Base-by-base conservation (phyloP, 2,329 filamentous ascomycete genomes). In the Fusarium sarcochroum region DNA sequence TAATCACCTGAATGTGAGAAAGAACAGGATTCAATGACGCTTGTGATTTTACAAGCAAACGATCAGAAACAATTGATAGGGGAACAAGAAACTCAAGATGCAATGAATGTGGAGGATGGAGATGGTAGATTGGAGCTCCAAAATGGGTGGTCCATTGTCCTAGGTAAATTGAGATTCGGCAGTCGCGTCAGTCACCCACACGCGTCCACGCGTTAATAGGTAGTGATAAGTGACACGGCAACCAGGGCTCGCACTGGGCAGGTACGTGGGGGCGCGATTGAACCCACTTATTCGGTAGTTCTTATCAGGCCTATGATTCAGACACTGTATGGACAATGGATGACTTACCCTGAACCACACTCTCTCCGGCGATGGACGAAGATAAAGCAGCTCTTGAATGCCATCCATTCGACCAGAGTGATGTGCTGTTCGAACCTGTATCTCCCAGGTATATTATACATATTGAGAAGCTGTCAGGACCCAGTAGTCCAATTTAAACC, bases 151-250 rank as follows among this genome's bases (percentile, higher is more conserved):
- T 7, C 13, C 20, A 56, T 44, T 49, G 32, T 48, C 51, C 17
- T 8, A 23, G 30, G n/a, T 45, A 60, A 52, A 59, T 54, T 40
- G 38, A 35, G 7, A 46, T 35, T 30, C 30, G 49, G 62, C 20
- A 58, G 57, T 65, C 70, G 70, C 72, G 71, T 73, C 70, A 58
- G 27, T 30, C 57, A 37, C 47, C 50, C 49, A 52, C 57, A 58
- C 72, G 70, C 72, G 72, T 70, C 61, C 49, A 70, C 72, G 72
- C 72, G 72, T 74, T 66, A 70, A 74, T 66, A 63, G 63, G 61
- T 47, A 53, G 20, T 61, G 62, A 15, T 23, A 25, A 40, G 56
- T 64, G 65, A 47, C 59, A 60, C 44, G 53, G 63, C 68, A 65
- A 65, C 65, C 38, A 46, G 13, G 21, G 21, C 20, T 42, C 58